Evolutionary conservation across 345 rosid species (phyloP), one percentile per base, ranked within the genome.

Genomic region (Moricandia moricandioides): DNA sequence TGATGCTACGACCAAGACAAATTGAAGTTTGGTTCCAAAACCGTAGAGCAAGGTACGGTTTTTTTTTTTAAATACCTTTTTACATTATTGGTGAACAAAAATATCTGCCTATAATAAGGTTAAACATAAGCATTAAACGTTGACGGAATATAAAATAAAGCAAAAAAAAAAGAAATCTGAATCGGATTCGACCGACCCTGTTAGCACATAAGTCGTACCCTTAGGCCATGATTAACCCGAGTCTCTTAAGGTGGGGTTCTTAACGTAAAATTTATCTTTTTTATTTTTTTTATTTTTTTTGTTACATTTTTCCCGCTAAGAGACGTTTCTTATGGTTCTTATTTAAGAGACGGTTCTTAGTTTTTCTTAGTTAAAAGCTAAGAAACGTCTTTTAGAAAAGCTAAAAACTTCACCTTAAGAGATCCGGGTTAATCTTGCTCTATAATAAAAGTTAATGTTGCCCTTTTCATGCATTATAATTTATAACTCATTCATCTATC

Each of bases 1-100:
- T 94, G 88, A 86, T 86, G 86, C 88, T 94, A 75, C 82, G 84
- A 79, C 91, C 96, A 56, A 82, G 98, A 73, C 97, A 94, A 21
- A 21, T 21, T 21, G 24, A 21, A 21, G 24, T 21, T 21, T 21
- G 24, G 24, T 21, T 21, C 24, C 24, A 21, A 21, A 21, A 21
- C 24, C 24, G 24, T 21, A 21, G 24, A 21, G 24, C 24, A 21
- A 21, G 98, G 98, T 94, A 85, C 82, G 49, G 4, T 76, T 65
- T 65, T 58, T 51, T 5, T 59, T 34, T 62, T 26, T 39, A 35
- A 14, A 30, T 11, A 12, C 39, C 30, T 1, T 24, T n/a, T 67
- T 29, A 66, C 56, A 73, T 68, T 35, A 65, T 45, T 33, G 56
- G 73, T 67, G 59, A 58, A 71, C 29, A 66, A 65, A 14, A 65